phyloP scores from a whole-genome alignment of 176 grass and related monocot genomes.

The Echinochloa phyllopogon region DNA sequence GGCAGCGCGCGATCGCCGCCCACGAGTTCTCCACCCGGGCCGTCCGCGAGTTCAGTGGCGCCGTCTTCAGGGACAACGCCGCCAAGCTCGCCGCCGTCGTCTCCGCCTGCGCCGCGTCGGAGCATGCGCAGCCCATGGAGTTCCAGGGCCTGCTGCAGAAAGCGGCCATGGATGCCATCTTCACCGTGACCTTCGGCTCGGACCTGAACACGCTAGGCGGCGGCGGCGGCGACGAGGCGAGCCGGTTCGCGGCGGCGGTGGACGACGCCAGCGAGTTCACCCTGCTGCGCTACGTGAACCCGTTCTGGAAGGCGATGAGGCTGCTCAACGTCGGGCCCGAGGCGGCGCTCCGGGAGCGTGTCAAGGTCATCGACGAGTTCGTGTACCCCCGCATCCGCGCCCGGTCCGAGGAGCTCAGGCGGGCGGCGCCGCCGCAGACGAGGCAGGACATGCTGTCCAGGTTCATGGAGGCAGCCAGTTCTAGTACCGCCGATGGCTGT shows the following conservation, averaged over 20 bases:
- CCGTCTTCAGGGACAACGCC: slow-evolving; percentile 53
- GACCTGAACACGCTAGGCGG: slow-evolving; percentile 49
- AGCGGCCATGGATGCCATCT: slow-evolving; percentile 67
- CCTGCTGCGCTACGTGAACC: slow-evolving; percentile 56
- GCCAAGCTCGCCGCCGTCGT: slow-evolving; percentile 50
- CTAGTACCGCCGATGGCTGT: too few relatives aligned
- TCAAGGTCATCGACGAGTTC: slow-evolving; percentile 61
- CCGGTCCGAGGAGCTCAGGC: slow-evolving; percentile 35
- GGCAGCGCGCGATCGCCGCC: slow-evolving; percentile 66
- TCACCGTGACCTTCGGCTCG: slow-evolving; percentile 53
- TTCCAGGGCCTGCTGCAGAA: slow-evolving; percentile 61
- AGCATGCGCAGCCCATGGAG: slow-evolving; percentile 39
- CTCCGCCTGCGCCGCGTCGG: not conserved
- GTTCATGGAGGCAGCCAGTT: slow-evolving; percentile 43
- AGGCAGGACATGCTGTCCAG: slow-evolving; percentile 58
- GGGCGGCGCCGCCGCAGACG: not conserved
- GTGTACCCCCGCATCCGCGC: slow-evolving; percentile 40
- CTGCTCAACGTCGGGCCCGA: slow-evolving; percentile 55
- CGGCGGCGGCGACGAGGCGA: slow-evolving; percentile 31
- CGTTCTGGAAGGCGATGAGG: slow-evolving; percentile 57
- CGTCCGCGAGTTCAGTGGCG: slow-evolving; percentile 57
- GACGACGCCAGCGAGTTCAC: slow-evolving; percentile 67
- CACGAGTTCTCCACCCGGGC: slow-evolving; percentile 52
- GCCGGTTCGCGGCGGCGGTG: slow-evolving; percentile 58
- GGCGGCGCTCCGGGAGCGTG: slow-evolving; percentile 34